phyloP scores from a whole-genome alignment of 2,329 filamentous ascomycete genomes.

The Aspergillus sp. region DNA sequence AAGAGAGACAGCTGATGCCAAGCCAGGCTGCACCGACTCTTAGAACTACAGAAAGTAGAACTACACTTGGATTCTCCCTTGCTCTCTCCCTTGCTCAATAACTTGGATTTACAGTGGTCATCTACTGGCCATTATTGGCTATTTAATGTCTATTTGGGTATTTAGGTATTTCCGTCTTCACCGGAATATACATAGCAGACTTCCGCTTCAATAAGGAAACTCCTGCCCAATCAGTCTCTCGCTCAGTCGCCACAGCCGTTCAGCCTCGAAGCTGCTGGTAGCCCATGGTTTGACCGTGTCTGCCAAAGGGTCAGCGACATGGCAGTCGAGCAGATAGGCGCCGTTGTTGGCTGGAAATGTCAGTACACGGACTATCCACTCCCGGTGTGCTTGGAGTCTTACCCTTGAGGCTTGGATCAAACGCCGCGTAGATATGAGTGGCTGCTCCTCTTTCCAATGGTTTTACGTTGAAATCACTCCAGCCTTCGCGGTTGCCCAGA shows the following conservation, averaged over 20 bases:
- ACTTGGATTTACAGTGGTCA: no score
- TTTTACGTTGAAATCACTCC: constrained; percentile 12
- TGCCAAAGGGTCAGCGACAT: constrained; percentile 27
- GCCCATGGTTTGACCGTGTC: constrained; percentile 22
- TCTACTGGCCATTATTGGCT: no score
- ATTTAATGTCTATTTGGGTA: no score
- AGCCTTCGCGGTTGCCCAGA: constrained; percentile 13
- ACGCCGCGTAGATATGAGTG: constrained; percentile 26
- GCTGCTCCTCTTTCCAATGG: constrained; percentile 19
- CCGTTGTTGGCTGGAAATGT: constrained; percentile 22
- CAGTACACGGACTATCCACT: constrained; percentile 2
- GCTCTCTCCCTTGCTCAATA: no score
- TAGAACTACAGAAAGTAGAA: no score
- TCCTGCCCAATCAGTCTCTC: constrained; percentile 35
- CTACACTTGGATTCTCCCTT: no score
- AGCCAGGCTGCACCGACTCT: no score
- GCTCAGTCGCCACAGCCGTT: constrained; percentile 39
- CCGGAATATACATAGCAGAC: no score
- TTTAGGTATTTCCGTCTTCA: no score
- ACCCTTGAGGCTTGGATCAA: constrained; percentile 17
- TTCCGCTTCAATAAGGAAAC: constrained; percentile 22
- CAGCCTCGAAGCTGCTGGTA: constrained; percentile 22
- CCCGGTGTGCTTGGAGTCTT: not conserved
- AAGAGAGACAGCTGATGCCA: no score
- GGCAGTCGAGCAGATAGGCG: constrained; percentile 35